Evolutionary conservation across 2,329 filamentous ascomycete genomes (phyloP).

Genomic region (Fusarium buharicum): DNA sequence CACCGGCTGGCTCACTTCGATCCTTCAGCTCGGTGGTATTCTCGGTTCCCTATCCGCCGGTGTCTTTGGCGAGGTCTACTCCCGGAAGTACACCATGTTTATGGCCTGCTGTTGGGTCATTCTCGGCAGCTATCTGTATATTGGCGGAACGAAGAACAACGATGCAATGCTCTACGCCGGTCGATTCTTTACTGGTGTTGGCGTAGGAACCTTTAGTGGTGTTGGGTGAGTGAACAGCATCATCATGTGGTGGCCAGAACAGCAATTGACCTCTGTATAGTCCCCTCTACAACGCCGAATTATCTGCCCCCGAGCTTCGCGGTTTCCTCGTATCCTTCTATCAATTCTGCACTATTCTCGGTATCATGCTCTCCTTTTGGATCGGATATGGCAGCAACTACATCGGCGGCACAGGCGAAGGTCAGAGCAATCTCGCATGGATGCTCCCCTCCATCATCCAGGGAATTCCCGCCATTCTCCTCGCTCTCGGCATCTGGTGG

Average conservation of each 20-base stretch:
- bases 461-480: slow-evolving; percentile 57
- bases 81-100: slow-evolving; percentile 64
- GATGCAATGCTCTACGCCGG: slow-evolving; percentile 58
- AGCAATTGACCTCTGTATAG: not conserved
- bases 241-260: accelerated
- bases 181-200: slow-evolving; percentile 60
- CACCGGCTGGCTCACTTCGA: slow-evolving; percentile 62
- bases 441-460: slow-evolving; percentile 59
- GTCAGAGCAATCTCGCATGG: slow-evolving; percentile 56
- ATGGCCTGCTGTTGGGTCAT: slow-evolving; percentile 59
- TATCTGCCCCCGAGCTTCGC: slow-evolving; percentile 71
- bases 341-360: slow-evolving; percentile 58
- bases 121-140: slow-evolving; percentile 57
- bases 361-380: slow-evolving; percentile 62
- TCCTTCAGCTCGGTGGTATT: slow-evolving; percentile 63
- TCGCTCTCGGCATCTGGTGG: slow-evolving; percentile 77
- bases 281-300: slow-evolving; percentile 62
- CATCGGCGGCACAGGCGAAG: slow-evolving; percentile 58
- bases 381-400: slow-evolving; percentile 58
- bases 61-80: slow-evolving; percentile 60
- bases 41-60: slow-evolving; percentile 60
- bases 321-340: slow-evolving; percentile 73
- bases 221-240: slow-evolving; percentile 40
- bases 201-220: slow-evolving; percentile 59
- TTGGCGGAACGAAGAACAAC: slow-evolving; percentile 54